Conservation (phyloP, 2,329 filamentous ascomycete species). For the Graphilbum ipis-grandicollis region DNA sequence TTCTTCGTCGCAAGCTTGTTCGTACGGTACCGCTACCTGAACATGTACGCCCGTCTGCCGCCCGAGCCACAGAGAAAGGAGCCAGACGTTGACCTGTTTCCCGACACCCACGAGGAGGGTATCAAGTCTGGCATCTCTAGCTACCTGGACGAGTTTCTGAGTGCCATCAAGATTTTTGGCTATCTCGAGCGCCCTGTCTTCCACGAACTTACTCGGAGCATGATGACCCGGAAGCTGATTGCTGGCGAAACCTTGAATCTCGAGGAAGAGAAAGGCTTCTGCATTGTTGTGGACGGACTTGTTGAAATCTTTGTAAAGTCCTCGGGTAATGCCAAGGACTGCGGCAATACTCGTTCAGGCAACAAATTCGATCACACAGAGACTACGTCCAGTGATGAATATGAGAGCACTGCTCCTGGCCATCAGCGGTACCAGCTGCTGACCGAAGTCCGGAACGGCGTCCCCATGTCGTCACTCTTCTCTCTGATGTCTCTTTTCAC, state of each 20-base stretch:
- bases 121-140: conserved; percentile 85
- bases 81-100: conserved; percentile 86
- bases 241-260: conserved; percentile 88
- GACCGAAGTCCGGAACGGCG: conserved; percentile 93
- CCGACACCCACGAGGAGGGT: conserved; percentile 78
- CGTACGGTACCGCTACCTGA: conserved; percentile 85
- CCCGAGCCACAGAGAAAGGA: conserved; percentile 93
- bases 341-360: not conserved
- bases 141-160: conserved; percentile 94
- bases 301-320: conserved; percentile 99
- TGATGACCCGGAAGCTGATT: conserved; percentile 94
- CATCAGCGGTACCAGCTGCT: conserved; percentile 85
- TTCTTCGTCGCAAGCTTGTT: conserved; percentile 86
- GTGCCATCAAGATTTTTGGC: conserved; percentile 97
- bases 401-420: conserved; percentile 43
- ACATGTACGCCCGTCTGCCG: conserved; percentile 88
- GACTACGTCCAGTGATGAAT: not conserved
- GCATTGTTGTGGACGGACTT: conserved; percentile 85
- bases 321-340: conserved; percentile 24
- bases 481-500: conserved; percentile 95
- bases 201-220: conserved; percentile 89
- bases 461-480: conserved; percentile 95
- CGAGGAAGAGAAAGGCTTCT: conserved; percentile 97
- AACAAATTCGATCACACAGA: not conserved
- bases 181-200: conserved; percentile 94